These are phyloP conservation scores for Lentinus tigrinus DNA, from an alignment of 768 basidiomycete species.

Conservation along the genomic window DNA sequence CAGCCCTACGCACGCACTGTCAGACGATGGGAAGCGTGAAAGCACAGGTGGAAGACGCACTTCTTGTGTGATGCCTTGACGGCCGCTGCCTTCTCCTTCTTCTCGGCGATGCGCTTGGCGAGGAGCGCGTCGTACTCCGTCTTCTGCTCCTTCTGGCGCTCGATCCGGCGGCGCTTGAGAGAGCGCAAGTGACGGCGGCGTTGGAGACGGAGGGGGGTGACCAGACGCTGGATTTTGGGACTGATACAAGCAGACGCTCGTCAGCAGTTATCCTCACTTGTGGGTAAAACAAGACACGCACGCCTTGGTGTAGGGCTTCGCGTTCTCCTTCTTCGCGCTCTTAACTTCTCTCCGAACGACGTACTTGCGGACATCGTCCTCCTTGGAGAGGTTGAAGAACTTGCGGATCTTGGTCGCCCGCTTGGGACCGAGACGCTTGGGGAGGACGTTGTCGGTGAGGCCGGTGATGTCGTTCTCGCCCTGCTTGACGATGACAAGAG, in stretches of 20 bases:
- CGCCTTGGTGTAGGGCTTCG: conserved; percentile 98
- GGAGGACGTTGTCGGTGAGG: conserved; percentile 87
- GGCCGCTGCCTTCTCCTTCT: conserved; percentile 88
- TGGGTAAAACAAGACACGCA: conserved; percentile 40
- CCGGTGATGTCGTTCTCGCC: conserved; percentile 89
- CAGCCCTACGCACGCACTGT: conserved; percentile 12
- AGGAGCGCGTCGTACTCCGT: conserved; percentile 85
- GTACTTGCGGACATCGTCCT: conserved; percentile 98
- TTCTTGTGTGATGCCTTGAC: conserved; percentile 83
- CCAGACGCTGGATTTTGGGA: conserved; percentile 96
- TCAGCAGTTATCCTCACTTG: background rate
- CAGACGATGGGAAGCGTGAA: background rate
- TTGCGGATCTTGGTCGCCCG: conserved; percentile 93
- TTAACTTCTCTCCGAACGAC: conserved; percentile 91
- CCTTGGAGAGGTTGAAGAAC: conserved; percentile 98
- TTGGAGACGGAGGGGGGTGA: conserved; percentile 93
- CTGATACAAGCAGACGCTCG: conserved; percentile 35
- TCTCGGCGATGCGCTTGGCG: conserved; percentile 88
- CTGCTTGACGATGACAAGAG: conserved; percentile 94
- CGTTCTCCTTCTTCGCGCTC: conserved; percentile 83
- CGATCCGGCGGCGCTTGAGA: conserved; percentile 84
- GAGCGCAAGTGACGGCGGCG: conserved; percentile 90
- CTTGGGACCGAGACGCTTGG: conserved; percentile 97
- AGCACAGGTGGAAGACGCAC: conserved; percentile 31
- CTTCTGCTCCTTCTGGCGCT: conserved; percentile 94